A percentile compares a stretch with the other conserved stretches of the same genome.
Evolutionary conservation across 163 green algal species (phyloP).

Genomic region (Chloromonas sp.): DNA sequence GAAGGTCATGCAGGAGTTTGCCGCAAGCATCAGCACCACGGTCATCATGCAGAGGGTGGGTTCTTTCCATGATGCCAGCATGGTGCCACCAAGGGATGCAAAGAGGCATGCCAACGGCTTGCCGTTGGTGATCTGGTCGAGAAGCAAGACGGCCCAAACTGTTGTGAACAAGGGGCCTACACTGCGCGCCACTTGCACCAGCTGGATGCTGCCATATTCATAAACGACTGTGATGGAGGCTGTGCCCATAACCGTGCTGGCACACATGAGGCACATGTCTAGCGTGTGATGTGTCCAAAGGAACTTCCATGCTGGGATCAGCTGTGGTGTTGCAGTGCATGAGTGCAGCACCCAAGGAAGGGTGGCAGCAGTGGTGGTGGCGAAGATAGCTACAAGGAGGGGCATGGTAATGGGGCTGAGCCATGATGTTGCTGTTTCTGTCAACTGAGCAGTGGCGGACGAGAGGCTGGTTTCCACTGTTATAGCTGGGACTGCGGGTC

Average conservation of each 20-base stretch:
- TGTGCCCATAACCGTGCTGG: slow-evolving; percentile 4
- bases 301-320: background rate
- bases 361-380: slow-evolving; percentile 9
- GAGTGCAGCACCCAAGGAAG: background rate
- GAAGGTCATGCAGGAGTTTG: slow-evolving; percentile 2
- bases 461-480: background rate
- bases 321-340: background rate
- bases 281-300: background rate
- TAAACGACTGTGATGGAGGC: slow-evolving; percentile 3
- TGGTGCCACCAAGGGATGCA: slow-evolving; percentile 12
- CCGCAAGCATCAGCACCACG: slow-evolving; percentile 10
- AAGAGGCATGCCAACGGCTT: background rate
- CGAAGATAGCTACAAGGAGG: slow-evolving; percentile 14
- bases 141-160: slow-evolving; percentile 11
- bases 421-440: background rate
- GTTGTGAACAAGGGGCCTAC: slow-evolving; percentile 18
- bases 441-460: background rate
- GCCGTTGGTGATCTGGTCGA: slow-evolving; percentile 15
- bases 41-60: slow-evolving; percentile 13
- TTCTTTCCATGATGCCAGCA: slow-evolving; percentile 18
- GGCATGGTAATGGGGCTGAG: slow-evolving; percentile 3
- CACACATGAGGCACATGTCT: slow-evolving; percentile 9
- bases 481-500: too few species aligned
- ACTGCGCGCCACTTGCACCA: slow-evolving; percentile 21
- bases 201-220: slow-evolving; percentile 19